phyloP scores from a whole-genome alignment of 1,284 basidiomycete species.

The Apiotrichum siamense region DNA sequence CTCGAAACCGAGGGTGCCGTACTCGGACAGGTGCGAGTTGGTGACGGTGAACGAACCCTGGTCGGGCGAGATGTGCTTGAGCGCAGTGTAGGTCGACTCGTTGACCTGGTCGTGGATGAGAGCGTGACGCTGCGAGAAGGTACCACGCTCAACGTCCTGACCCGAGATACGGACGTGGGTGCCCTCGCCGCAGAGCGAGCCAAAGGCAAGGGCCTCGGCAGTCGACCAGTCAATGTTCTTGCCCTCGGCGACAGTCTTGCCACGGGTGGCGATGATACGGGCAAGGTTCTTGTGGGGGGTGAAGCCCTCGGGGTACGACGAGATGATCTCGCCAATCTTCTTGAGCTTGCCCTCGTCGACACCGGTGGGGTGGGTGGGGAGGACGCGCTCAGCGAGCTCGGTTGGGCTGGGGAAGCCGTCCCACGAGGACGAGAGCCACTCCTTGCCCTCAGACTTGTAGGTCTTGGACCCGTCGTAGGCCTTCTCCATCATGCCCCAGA shows the following conservation, averaged over 20 bases:
- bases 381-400: conserved; percentile 84
- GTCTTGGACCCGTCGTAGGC: conserved; percentile 85
- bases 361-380: conserved; percentile 85
- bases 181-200: conserved; percentile 84
- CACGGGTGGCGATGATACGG: conserved; percentile 80
- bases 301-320: conserved; percentile 78
- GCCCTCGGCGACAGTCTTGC: conserved; percentile 86
- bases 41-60: conserved; percentile 92
- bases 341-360: conserved; percentile 70
- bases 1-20: conserved; percentile 92
- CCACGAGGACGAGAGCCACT: conserved; percentile 98
- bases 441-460: conserved; percentile 85
- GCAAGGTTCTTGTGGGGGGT: conserved; percentile 87
- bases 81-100: conserved; percentile 80
- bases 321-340: conserved; percentile 79
- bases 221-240: conserved; percentile 96
- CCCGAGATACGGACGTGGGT: conserved; percentile 93
- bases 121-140: conserved; percentile 98
- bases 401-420: conserved; percentile 97
- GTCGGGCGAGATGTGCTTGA: conserved; percentile 78
- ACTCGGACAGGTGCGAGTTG: conserved; percentile 97
- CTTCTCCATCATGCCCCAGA: conserved; percentile 97
- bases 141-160: conserved; percentile 98
- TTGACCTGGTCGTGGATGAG: conserved; percentile 94
- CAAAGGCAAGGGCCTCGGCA: conserved; percentile 97